Percentiles rank a stretch among this genome's conserved stretches.
These are phyloP conservation scores for Ceratorhiza oryzae-sativae DNA, from an alignment of 1,284 basidiomycete genomes.

Conservation along the genomic window DNA sequence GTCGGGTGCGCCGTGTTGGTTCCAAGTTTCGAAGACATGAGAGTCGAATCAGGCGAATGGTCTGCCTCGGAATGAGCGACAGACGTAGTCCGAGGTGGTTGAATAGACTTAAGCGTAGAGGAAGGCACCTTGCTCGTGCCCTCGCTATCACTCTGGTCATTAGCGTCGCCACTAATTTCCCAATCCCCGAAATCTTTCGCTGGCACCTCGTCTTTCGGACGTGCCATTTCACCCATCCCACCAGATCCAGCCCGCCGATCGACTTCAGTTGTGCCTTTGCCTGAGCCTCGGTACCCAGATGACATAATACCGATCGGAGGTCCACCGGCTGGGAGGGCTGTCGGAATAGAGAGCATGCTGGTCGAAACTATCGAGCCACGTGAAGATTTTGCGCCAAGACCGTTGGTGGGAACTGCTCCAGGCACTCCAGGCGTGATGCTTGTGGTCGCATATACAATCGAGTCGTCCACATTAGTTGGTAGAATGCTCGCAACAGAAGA, in stretches of 20 bases:
- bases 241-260: too few species aligned
- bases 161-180: not conserved
- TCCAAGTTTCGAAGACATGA: too few species aligned
- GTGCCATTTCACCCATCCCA: constrained; percentile 20
- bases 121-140: not conserved
- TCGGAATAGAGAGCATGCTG: not conserved
- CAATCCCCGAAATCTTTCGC: not conserved
- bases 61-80: not conserved
- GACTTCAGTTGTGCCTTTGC: not conserved
- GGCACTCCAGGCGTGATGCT: too few species aligned
- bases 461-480: not conserved
- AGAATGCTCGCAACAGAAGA: not conserved
- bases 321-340: not conserved
- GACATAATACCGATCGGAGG: not conserved
- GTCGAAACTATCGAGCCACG: not conserved
- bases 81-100: not conserved
- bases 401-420: not conserved
- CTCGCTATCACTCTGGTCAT: not conserved
- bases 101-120: not conserved
- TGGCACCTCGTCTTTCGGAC: not conserved
- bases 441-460: not conserved
- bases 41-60: not conserved
- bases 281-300: not conserved
- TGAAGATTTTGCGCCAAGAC: not conserved
- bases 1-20: not conserved